Base-by-base conservation (phyloP, 208 protist species). In the Leishmania amazonensis region DNA sequence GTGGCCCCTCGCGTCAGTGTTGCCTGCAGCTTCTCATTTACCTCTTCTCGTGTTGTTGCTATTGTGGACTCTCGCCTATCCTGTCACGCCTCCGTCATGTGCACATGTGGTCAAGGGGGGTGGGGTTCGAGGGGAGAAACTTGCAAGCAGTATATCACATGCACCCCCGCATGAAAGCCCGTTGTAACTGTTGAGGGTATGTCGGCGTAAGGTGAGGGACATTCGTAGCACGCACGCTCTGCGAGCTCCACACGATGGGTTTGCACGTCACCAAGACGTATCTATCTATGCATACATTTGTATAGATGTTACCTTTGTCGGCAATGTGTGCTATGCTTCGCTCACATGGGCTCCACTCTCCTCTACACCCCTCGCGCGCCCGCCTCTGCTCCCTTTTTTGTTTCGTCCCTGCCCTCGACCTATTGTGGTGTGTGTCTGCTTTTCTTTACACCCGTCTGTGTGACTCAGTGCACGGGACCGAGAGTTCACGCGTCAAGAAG, bases 201-300 rank as follows among this genome's bases (percentile, higher is more conserved):
- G 70, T 0, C 45, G n/a, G n/a, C 70, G 70, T 51, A 17, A 28
- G 4, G 8, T 5, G 40, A 51, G 2, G 42, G 42, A 45, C 31
- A 40, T 68, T 28, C 31, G 15, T 42, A 17, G 8, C 6, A 40
- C 31, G 62, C 62, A 40, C 31, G 13, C 62, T 19, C 31, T 68
- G 62, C 11, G 24, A 74, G 40, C 24, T 13, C 42, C 17, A 51
- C 28, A 42, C 67, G 35, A 51, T 72, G 57, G 9, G n/a, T 58
- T 40, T 54, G 47, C 54, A 21, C 24, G 13, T 17, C 49, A 51
- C 42, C 58, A 40, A 40, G 35, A 40, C 62, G 53, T 28, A 67
- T 58, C 58, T 71, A 78, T 45, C 64, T 40, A 75, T 54, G n/a
- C 60, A 83, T 83, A 83, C 35, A 62, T 64, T 75, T 82, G 76